phyloP scores from a whole-genome alignment of 495 filamentous ascomycete species.

The Rhypophila decipiens region DNA sequence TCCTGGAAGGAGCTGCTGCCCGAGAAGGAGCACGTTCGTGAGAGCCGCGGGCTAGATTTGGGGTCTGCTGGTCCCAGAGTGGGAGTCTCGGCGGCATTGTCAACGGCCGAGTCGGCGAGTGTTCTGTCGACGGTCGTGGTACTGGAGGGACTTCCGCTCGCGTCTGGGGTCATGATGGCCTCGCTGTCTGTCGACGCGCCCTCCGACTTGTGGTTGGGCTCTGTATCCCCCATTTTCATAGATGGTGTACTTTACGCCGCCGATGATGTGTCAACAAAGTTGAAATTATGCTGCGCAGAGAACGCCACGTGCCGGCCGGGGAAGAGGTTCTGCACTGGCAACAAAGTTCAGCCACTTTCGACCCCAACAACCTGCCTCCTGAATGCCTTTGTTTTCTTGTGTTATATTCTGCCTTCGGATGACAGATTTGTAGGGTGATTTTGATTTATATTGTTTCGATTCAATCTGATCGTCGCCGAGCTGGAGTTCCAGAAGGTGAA shows the following conservation, averaged over 20 bases:
- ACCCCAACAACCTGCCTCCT: too few species aligned
- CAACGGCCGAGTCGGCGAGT: slow-evolving; percentile 31
- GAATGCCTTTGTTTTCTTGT: too few species aligned
- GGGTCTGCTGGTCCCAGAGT: slow-evolving; percentile 36
- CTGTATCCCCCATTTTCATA: slow-evolving; percentile 39
- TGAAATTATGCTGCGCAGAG: neutral
- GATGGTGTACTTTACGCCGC: neutral
- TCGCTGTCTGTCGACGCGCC: slow-evolving; percentile 39
- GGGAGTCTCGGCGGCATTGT: slow-evolving; percentile 37
- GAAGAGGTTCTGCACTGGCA: too few species aligned
- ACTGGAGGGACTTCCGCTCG: slow-evolving; percentile 32
- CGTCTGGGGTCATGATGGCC: slow-evolving; percentile 34
- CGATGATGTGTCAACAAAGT: neutral
- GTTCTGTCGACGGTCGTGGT: too few species aligned
- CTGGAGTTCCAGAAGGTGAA: too few species aligned
- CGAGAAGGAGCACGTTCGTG: slow-evolving; percentile 69
- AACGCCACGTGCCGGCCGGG: neutral
- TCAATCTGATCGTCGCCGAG: too few species aligned
- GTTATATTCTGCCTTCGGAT: too few species aligned
- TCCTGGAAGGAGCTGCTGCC: slow-evolving; percentile 74
- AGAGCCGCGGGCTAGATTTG: slow-evolving; percentile 51
- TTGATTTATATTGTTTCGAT: too few species aligned
- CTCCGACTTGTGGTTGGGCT: slow-evolving; percentile 34
- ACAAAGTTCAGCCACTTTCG: too few species aligned
- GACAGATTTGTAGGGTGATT: too few species aligned